Base-by-base conservation (phyloP, 352 stramenopile genomes). In the Plasmopara halstedii region DNA sequence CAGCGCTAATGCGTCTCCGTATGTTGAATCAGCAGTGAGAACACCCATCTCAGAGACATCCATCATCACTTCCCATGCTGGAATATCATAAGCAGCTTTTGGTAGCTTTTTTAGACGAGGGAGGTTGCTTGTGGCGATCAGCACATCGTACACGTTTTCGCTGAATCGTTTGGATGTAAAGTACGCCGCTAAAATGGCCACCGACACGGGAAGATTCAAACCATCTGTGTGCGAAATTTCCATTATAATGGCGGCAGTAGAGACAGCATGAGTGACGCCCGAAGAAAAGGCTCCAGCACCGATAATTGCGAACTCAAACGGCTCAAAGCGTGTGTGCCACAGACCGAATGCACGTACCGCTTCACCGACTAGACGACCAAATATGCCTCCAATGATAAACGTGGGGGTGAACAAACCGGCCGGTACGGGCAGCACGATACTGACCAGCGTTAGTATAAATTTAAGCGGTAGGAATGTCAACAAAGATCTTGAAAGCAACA, bases 221-320 rank as follows among this genome's bases (percentile, higher is more conserved):
- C 74, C 67, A 43, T 94, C 74, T 6, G 88, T 82, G 49, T 92
- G 84, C 9, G 79, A 94, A 42, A 97, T 75, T 58, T 97, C 91
- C 75, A 97, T 97, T 41, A 92, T 90, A 49, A 97, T 97, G 18
- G 96, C 86, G 18, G 90, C 91, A 0, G 85, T 96, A 9, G 81
- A 96, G 33, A 97, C 84, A 7, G 89, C 85, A 40, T 94, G 71
- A 15, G 91, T 97, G n/a, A 96, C 88, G 35, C 87, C 88, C 1
- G 85, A 90, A 0, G 84, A 88, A 42, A 97, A 96, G 8, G 86
- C 85, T 2, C 83, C 88, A 27, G 90, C 90, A 17, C 88, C 91
- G 26, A 97, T 88, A 46, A 97, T 84, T 14, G 89, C 85, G 51
- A 90, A 97, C 62, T 96, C 86, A 53, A 88, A 96, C n/a, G 84